Evolutionary conservation across 2,329 filamentous ascomycete genomes (phyloP).

Genomic region (Botrytis elliptica): DNA sequence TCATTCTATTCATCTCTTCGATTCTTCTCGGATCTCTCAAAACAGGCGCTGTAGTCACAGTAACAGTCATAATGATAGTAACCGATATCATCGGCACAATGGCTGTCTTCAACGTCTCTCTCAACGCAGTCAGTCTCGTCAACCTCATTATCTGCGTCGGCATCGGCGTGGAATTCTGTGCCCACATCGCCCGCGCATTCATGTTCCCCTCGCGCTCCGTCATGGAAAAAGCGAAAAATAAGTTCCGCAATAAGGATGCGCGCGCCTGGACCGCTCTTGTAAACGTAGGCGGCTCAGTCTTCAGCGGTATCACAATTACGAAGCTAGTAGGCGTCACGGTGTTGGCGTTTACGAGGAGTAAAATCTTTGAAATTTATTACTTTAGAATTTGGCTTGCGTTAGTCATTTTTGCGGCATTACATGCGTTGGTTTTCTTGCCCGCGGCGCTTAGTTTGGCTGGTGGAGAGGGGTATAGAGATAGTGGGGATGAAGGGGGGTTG

Average conservation of each 20-base stretch:
- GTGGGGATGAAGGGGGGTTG: slow-evolving; percentile 81
- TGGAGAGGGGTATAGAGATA: slow-evolving; percentile 83
- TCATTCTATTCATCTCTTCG: slow-evolving; percentile 79
- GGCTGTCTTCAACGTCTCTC: slow-evolving; percentile 81
- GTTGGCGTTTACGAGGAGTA: slow-evolving; percentile 89
- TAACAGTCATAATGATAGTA: slow-evolving; percentile 90
- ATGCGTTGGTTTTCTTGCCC: slow-evolving; percentile 88
- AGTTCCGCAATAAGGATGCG: slow-evolving; percentile 78
- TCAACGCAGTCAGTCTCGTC: slow-evolving; percentile 93
- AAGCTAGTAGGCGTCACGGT: slow-evolving; percentile 92
- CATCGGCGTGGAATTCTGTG: slow-evolving; percentile 96
- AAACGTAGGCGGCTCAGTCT: slow-evolving; percentile 91
- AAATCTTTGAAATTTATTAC: slow-evolving; percentile 99
- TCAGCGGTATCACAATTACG: slow-evolving; percentile 93
- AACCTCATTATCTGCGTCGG: slow-evolving; percentile 97
- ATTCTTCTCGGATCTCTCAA: slow-evolving; percentile 78
- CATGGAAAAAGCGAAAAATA: slow-evolving; percentile 75
- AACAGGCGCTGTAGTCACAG: slow-evolving; percentile 78
- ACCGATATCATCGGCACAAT: slow-evolving; percentile 94
- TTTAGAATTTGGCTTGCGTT: slow-evolving; percentile 95
- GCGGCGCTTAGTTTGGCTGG: slow-evolving; percentile 84
- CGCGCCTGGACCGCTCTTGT: slow-evolving; percentile 90
- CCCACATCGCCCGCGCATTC: slow-evolving; percentile 92
- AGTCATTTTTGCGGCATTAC: slow-evolving; percentile 82
- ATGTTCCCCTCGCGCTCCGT: slow-evolving; percentile 85